Percentiles rank a stretch among this genome's conserved stretches.
These are phyloP conservation scores for Wickerhamiella sorbophila DNA, from an alignment of 805 yeast species.

Conservation along the genomic window DNA sequence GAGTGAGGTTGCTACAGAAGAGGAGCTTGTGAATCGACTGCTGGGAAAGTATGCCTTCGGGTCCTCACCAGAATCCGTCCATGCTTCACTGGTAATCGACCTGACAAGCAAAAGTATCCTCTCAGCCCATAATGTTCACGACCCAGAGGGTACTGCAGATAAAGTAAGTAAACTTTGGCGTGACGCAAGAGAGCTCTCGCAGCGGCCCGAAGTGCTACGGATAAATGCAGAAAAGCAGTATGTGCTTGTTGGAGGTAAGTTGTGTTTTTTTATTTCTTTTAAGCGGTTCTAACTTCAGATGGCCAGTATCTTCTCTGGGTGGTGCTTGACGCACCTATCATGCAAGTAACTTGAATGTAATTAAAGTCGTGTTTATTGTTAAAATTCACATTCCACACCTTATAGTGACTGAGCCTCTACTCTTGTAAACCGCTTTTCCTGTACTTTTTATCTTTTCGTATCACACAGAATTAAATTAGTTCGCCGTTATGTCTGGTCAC, in stretches of 20 bases:
- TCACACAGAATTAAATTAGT: no score
- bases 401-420: no score
- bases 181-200: constrained; percentile 1
- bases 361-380: no score
- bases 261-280: neutral
- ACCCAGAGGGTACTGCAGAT: constrained; percentile 14
- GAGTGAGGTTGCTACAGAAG: neutral
- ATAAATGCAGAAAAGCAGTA: constrained; percentile 4
- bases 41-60: constrained; percentile 11
- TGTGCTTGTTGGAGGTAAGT: constrained; percentile 16
- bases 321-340: neutral
- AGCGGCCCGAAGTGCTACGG: constrained; percentile 4
- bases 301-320: neutral
- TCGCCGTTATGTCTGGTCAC: no score
- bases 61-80: constrained; percentile 1
- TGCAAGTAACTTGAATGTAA: neutral
- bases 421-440: no score
- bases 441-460: no score
- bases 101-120: constrained; percentile 6
- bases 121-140: constrained; percentile 12
- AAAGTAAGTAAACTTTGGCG: constrained; percentile 6
- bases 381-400: no score
- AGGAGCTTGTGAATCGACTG: constrained; percentile 7
- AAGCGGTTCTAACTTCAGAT: neutral
- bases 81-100: constrained; percentile 6